Conservation (phyloP, 148 eudicot genomes). For the Persicaria maculosa region DNA sequence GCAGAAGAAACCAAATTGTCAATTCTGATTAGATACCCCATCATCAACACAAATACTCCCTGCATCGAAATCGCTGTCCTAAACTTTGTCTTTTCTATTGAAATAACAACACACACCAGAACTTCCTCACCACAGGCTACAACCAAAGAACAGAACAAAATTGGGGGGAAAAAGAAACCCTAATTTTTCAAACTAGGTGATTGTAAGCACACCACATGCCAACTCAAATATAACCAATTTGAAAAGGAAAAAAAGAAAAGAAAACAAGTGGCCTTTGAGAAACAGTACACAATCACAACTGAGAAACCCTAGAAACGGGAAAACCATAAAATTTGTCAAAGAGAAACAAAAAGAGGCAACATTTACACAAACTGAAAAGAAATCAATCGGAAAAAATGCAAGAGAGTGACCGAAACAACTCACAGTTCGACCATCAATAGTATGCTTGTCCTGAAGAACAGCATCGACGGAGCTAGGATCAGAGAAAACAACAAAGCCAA, state of each 20-base stretch:
- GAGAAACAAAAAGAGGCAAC: not conserved
- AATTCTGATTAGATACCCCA: not conserved
- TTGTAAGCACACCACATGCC: not conserved
- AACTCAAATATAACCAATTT: not conserved
- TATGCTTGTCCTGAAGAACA: conserved; percentile 70
- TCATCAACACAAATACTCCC: not conserved
- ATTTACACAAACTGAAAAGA: not conserved
- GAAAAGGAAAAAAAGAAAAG: no score
- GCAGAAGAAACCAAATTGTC: not conserved
- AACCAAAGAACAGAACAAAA: not conserved
- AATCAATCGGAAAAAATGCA: not conserved
- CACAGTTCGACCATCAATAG: conserved; percentile 79
- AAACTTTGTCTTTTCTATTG: not conserved
- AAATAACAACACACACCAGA: not conserved
- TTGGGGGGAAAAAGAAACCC: not conserved
- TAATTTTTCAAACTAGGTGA: not conserved
- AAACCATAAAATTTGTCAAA: not conserved
- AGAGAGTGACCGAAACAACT: not conserved
- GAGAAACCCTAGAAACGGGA: conserved; percentile 11
- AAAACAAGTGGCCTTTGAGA: not conserved
- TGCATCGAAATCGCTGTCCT: not conserved
- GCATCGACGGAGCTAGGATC: conserved; percentile 73
- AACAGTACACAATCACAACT: not conserved
- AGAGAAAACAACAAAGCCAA: conserved; percentile 77
- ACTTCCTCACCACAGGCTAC: not conserved